Base-by-base conservation (phyloP, 164 flowering plant genomes). In the Cinnamomum chago region DNA sequence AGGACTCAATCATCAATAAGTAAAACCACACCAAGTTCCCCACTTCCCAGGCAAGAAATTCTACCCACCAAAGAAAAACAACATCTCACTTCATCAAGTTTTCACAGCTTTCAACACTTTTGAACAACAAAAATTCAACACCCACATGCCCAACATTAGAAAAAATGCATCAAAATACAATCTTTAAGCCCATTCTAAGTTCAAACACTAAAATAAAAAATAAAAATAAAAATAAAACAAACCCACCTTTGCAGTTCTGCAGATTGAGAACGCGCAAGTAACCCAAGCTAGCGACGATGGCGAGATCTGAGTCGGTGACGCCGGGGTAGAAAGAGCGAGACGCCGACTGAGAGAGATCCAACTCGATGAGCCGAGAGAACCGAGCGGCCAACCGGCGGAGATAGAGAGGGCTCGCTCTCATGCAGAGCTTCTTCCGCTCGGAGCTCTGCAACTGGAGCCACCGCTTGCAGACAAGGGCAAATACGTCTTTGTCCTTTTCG, bases 401-500 rank as follows among this genome's bases (percentile, higher is more conserved):
- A 97, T 89, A 91, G 72, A 85, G 84, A 12, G 95, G 92, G 1
- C 98, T 98, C 1, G 99, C 98, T 2, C 98, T 90, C 2, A 86
- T 95, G n/a, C 89, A 83, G 22, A 96, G 91, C 86, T 81, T 91
- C 87, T 79, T 88, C 86, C 97, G 79, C 74, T 92, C 93, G 17
- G 92, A 81, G 86, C 98, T 95, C 87, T 93, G 98, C 73, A 95
- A 68, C 52, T 66, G 74, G 58, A 95, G 82, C 99, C 99, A 96
- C 75, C 94, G 74, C 85, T 91, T 93, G 84, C 99, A 96, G 3
- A 93, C 99, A 62, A 96, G 80, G 1, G 94, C 93, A 71, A 93
- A 96, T 0, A 70, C 80, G 40, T 91, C 95, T 81, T 86, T 93
- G 79, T 92, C 99, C 79, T 85, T 83, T n/a, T 89, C 86, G 67